Percentiles rank a stretch among this genome's conserved stretches.
Evolutionary conservation across 2,329 filamentous ascomycete genomes (phyloP).

Genomic region (Colletotrichum costaricense): DNA sequence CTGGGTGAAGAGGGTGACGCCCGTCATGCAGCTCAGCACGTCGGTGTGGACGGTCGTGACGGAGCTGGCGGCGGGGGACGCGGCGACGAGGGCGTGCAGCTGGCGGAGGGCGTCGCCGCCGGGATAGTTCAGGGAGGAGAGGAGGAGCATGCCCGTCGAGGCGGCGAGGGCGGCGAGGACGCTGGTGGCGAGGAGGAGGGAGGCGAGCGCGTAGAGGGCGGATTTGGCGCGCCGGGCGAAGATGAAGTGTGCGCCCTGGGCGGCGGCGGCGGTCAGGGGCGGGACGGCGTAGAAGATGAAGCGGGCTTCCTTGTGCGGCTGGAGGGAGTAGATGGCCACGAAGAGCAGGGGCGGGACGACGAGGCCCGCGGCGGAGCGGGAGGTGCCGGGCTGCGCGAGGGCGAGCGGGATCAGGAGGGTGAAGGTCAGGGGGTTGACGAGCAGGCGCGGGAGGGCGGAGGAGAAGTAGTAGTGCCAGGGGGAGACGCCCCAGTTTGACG

Average conservation of each 20-base stretch:
- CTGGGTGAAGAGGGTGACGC: constrained; percentile 74
- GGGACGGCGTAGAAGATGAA: constrained; percentile 94
- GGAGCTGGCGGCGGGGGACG: constrained; percentile 34
- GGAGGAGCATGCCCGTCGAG: constrained; percentile 75
- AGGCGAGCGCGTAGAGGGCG: constrained; percentile 62
- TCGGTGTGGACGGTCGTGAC: constrained; percentile 69
- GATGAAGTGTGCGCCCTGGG: constrained; percentile 78
- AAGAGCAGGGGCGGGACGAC: constrained; percentile 78
- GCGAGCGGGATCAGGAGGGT: constrained; percentile 66
- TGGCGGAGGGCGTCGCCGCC: constrained; percentile 81
- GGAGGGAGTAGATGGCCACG: constrained; percentile 82
- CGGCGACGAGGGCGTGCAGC: constrained; percentile 55
- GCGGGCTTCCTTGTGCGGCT: constrained; percentile 95
- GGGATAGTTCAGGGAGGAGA: constrained; percentile 93
- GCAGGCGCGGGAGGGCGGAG: constrained; percentile 82
- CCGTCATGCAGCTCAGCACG: constrained; percentile 75
- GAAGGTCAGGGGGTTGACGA: constrained; percentile 81
- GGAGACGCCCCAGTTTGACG: constrained; percentile 87
- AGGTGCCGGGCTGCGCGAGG: constrained; percentile 58
- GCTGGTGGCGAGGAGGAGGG: constrained; percentile 67
- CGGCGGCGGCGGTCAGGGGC: constrained; percentile 80
- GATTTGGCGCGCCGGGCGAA: constrained; percentile 75
- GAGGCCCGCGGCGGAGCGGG: constrained; percentile 57
- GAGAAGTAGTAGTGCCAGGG: constrained; percentile 90
- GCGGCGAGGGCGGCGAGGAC: constrained; percentile 68